Percentiles rank a stretch among this genome's conserved stretches.
These are phyloP conservation scores for Suillus subaureus DNA, from an alignment of 768 basidiomycete genomes.

Conservation along the genomic window DNA sequence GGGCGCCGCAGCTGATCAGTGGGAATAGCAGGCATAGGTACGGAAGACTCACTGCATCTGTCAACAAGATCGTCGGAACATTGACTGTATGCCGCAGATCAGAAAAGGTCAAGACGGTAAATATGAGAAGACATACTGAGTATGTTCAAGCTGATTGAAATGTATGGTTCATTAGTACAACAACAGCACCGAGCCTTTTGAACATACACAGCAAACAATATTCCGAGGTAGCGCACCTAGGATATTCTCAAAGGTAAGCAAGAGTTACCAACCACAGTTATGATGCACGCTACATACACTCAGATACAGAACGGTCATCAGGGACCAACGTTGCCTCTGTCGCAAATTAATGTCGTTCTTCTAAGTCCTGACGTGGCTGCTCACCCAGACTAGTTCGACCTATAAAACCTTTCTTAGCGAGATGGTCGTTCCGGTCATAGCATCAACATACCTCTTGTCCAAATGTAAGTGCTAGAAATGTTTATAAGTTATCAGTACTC, in stretches of 20 bases:
- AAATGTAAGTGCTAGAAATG: neutral
- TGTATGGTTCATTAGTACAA: neutral
- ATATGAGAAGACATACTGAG: neutral
- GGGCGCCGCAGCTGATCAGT: neutral
- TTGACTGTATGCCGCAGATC: neutral
- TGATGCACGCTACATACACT: neutral
- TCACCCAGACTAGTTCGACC: neutral
- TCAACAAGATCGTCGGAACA: neutral
- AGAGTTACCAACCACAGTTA: neutral
- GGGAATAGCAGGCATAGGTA: neutral
- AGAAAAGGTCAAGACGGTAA: neutral
- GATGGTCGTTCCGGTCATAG: neutral
- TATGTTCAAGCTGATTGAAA: neutral
- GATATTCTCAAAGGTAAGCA: neutral
- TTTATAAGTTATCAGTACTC: neutral
- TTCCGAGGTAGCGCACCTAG: neutral
- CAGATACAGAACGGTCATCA: neutral
- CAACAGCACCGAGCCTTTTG: neutral
- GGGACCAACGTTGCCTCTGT: constrained; percentile 1
- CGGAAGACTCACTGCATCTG: neutral
- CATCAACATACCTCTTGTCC: neutral
- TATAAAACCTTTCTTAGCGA: neutral
- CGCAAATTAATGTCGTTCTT: neutral
- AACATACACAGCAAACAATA: neutral
- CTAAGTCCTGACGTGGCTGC: neutral